phyloP scores from a whole-genome alignment of 495 filamentous ascomycete species.

The Stereocaulon alpinum region DNA sequence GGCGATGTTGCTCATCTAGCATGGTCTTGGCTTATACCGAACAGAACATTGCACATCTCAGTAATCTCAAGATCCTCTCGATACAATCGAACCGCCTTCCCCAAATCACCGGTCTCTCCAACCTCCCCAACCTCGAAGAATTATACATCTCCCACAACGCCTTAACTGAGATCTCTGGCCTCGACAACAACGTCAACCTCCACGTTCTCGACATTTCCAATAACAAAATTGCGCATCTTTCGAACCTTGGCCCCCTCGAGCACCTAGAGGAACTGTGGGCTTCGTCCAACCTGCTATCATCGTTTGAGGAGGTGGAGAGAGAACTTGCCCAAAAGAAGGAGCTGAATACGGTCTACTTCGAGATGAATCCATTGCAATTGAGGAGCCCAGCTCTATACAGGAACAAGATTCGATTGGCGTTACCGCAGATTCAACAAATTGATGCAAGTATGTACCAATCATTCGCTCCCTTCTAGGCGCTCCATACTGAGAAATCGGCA shows the following conservation, averaged over 20 bases:
- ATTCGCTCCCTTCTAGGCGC: neutral
- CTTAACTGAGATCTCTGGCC: slow-evolving; percentile 64
- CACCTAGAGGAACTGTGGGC: slow-evolving; percentile 90
- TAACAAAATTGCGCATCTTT: slow-evolving; percentile 69
- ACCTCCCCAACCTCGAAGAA: slow-evolving; percentile 76
- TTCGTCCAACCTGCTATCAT: slow-evolving; percentile 70
- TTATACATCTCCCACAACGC: slow-evolving; percentile 97
- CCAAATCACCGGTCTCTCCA: slow-evolving; percentile 60
- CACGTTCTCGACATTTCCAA: slow-evolving; percentile 81
- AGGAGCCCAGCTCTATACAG: slow-evolving; percentile 68
- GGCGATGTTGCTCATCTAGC: neutral
- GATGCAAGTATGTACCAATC: slow-evolving; percentile 74
- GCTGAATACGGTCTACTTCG: slow-evolving; percentile 90
- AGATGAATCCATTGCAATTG: slow-evolving; percentile 84
- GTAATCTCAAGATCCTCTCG: slow-evolving; percentile 77
- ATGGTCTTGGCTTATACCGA: neutral
- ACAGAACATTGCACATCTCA: slow-evolving; percentile 55
- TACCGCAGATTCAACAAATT: slow-evolving; percentile 85
- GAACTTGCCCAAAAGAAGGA: slow-evolving; percentile 67
- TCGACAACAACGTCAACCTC: slow-evolving; percentile 60
- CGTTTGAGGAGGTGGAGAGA: slow-evolving; percentile 74
- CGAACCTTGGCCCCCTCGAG: slow-evolving; percentile 55
- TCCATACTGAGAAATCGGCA: neutral
- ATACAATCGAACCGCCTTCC: slow-evolving; percentile 96
- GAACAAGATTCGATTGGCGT: slow-evolving; percentile 79